Evolutionary conservation across 306 rosid genomes (phyloP).

Genomic region (Trifolium pratense): DNA sequence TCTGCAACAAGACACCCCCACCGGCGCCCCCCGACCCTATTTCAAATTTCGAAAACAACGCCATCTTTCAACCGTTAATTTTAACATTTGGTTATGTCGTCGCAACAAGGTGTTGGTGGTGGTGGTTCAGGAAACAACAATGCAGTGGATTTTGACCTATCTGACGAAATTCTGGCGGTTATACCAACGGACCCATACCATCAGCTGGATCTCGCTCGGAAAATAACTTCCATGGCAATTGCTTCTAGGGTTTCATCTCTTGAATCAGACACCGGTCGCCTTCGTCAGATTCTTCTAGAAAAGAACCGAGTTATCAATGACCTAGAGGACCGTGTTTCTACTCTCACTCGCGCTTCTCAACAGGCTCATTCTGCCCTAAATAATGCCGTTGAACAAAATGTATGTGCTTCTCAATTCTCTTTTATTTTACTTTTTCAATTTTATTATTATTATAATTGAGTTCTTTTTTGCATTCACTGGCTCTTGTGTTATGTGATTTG

Average conservation of each 20-base stretch:
- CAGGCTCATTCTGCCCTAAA: constrained; percentile 65
- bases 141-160: constrained; percentile 59
- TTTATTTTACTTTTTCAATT: not conserved
- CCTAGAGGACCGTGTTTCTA: constrained; percentile 60
- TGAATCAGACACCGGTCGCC: constrained; percentile 62
- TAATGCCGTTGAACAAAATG: constrained; percentile 68
- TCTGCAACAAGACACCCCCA: not conserved
- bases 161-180: constrained; percentile 72
- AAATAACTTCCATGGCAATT: constrained; percentile 91
- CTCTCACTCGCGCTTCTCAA: constrained; percentile 53
- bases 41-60: not conserved
- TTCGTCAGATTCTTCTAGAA: constrained; percentile 64
- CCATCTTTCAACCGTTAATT: not conserved
- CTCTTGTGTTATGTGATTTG: not conserved
- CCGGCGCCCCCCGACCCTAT: not conserved
- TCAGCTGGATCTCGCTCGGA: constrained; percentile 94
- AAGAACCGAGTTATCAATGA: constrained; percentile 62
- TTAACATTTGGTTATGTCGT: constrained; percentile 14
- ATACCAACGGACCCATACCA: constrained; percentile 88
- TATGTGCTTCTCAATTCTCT: not conserved
- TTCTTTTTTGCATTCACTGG: not conserved
- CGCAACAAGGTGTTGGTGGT: not conserved
- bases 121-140: not conserved
- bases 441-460: not conserved
- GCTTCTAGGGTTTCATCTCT: constrained; percentile 84